These are phyloP conservation scores for Penicillium daleae DNA, from an alignment of 495 filamentous ascomycete genomes.

Conservation along the genomic window DNA sequence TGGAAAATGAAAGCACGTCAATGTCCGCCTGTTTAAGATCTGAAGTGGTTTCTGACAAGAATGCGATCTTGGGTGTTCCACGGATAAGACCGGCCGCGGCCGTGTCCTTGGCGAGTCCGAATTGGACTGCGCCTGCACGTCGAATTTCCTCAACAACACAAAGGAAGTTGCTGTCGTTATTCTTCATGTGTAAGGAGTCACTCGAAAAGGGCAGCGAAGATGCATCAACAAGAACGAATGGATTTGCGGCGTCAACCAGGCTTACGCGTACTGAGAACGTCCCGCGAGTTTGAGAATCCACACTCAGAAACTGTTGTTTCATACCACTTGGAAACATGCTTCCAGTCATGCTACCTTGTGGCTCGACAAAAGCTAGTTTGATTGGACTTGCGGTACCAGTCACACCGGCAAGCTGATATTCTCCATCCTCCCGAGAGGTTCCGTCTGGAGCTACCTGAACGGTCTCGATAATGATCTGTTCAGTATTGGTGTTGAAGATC, in stretches of 20 bases:
- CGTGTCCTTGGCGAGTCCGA: constrained; percentile 28
- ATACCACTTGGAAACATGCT: constrained; percentile 34
- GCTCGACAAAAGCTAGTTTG: constrained; percentile 34
- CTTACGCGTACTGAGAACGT: constrained; percentile 26
- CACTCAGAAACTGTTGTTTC: constrained; percentile 21
- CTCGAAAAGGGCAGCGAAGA: constrained; percentile 21
- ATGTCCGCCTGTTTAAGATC: constrained; percentile 18
- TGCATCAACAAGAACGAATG: constrained; percentile 39
- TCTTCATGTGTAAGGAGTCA: background rate
- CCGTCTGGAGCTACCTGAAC: constrained; percentile 28
- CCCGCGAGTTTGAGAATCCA: constrained; percentile 12
- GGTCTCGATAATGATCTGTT: constrained; percentile 31
- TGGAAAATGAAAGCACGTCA: constrained; percentile 31
- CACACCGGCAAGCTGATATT: constrained; percentile 34
- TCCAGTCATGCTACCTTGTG: constrained; percentile 39
- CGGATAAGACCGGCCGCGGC: constrained; percentile 18
- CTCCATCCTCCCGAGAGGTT: constrained; percentile 30
- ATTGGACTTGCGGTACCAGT: constrained; percentile 30
- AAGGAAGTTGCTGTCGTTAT: constrained; percentile 7
- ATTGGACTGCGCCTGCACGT: constrained; percentile 29
- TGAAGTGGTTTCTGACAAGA: constrained; percentile 20
- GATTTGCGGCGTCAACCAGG: constrained; percentile 39
- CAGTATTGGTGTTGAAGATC: constrained; percentile 39
- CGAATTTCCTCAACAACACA: constrained; percentile 33
- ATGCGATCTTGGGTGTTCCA: constrained; percentile 40